Evolutionary conservation across 345 rosid species (phyloP), one percentile per base, ranked within the genome.

Genomic region (Tarenaya hassleriana): DNA sequence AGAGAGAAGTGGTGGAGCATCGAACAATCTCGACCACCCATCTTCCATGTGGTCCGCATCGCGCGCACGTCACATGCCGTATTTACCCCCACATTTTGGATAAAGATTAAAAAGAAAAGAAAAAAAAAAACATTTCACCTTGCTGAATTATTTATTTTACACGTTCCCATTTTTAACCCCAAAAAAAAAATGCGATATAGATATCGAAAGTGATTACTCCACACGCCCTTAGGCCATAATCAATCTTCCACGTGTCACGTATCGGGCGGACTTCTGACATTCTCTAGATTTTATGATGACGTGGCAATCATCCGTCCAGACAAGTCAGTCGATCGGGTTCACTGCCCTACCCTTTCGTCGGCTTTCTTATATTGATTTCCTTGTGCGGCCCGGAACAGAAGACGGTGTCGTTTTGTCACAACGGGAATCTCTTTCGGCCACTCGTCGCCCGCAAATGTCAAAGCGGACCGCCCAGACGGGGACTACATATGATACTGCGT

Each of bases 1-100:
- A 56, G 41, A 56, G n/a, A n/a, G n/a, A n/a, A n/a, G n/a, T n/a
- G 42, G 52, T 64, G 58, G 58, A 57, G 38, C 63, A 57, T 57
- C 62, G 40, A 56, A 49, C 47, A 29, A 64, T 56, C 41, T 56
- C 41, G 59, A 57, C 69, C 59, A 64, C 59, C 46, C 51, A 57
- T 48, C 13, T 16, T 41, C 10, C 17, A 42, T 63, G 52, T 57
- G 69, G 63, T 50, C 48, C 53, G 48, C 37, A 50, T 51, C 48
- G 50, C 17, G 41, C 52, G 57, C 24, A 38, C 49, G 33, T 21
- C 24, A 6, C 34, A 57, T 46, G n/a, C n/a, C n/a, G n/a, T n/a
- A n/a, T 43, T 57, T 39, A 10, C 15, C n/a, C 6, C n/a, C 0
- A 0, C 6, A 3, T 40, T 13, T 40, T 41, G 15, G 44, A 41